Evolutionary conservation across 139 green algal genomes (phyloP).

Genomic region (Ettlia oleoabundans): DNA sequence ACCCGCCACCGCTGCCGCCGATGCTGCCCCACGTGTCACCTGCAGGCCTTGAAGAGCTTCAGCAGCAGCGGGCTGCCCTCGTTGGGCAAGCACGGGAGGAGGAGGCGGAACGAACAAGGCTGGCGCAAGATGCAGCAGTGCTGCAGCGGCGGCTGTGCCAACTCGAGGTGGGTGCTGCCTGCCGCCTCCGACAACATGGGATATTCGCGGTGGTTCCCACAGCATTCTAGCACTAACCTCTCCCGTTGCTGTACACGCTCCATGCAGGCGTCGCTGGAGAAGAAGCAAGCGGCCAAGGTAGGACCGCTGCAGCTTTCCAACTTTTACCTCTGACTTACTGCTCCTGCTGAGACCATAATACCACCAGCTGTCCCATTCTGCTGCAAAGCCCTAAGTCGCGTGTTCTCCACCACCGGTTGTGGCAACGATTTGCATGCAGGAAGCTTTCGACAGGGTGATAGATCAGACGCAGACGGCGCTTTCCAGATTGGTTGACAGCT

Average conservation of each 20-base stretch:
- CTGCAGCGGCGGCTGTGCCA: conserved; percentile 20
- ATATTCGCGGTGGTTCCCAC: no score
- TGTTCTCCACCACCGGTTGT: neutral
- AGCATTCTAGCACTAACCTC: no score
- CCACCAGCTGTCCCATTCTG: no score
- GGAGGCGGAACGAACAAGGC: conserved; percentile 71
- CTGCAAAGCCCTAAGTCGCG: neutral
- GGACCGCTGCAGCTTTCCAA: no score
- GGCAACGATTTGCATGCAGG: neutral
- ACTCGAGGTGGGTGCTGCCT: no score
- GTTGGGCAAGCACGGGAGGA: conserved; percentile 70
- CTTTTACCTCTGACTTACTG: no score
- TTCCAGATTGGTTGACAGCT: conserved; percentile 82
- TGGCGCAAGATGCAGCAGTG: conserved; percentile 70
- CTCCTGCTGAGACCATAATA: no score
- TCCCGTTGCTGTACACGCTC: no score
- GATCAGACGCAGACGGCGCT: conserved; percentile 76
- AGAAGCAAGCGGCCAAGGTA: neutral
- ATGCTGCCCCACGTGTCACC: neutral
- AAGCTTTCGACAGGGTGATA: conserved; percentile 16
- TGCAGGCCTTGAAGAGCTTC: conserved; percentile 83
- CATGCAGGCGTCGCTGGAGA: neutral
- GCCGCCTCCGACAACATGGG: no score
- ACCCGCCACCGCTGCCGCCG: no score
- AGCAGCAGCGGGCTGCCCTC: conserved; percentile 77